phyloP scores from a whole-genome alignment of 1,139 yeast species.

The Magnusiomyces paraingens region DNA sequence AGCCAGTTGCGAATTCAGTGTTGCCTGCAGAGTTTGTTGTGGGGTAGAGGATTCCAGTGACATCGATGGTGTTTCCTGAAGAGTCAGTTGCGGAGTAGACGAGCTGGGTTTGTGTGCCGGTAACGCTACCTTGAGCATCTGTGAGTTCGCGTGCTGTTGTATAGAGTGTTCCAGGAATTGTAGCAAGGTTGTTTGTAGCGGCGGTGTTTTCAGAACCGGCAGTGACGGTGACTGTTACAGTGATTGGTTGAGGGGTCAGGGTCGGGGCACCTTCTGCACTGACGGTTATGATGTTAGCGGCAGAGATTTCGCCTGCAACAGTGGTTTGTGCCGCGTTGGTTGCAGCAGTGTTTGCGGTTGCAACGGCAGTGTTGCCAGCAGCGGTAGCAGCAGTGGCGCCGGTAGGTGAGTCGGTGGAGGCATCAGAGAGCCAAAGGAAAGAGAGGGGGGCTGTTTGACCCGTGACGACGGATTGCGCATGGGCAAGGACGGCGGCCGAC shows the following conservation, averaged over 20 bases:
- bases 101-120: background rate
- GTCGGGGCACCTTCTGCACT: background rate
- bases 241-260: background rate
- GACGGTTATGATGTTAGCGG: background rate
- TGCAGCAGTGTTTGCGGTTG: background rate
- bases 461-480: background rate
- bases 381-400: background rate
- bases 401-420: background rate
- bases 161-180: background rate
- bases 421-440: background rate
- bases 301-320: background rate
- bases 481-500: background rate
- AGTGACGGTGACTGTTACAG: background rate
- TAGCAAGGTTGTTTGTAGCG: background rate
- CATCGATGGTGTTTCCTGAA: background rate
- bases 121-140: background rate
- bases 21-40: conserved; percentile 2
- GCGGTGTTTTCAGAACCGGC: background rate
- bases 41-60: background rate
- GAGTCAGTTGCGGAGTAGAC: background rate
- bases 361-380: background rate
- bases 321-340: background rate
- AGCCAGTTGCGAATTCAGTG: too few species aligned
- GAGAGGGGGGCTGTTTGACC: conserved; percentile 6
- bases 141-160: background rate